phyloP scores from a whole-genome alignment of 116 monocot species.

The Posidonia oceanica region DNA sequence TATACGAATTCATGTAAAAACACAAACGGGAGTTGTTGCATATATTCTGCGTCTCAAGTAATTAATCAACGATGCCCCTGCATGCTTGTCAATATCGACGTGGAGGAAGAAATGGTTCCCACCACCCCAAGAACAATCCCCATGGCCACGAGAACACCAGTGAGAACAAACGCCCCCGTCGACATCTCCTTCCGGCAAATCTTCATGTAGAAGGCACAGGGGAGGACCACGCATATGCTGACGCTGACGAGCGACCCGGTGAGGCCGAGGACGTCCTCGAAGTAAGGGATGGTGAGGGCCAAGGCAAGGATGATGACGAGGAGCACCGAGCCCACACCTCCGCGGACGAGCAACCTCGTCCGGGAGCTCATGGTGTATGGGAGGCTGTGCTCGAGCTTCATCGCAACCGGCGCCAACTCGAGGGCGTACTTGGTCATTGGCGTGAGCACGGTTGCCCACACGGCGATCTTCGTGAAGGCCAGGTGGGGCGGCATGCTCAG shows the following conservation, averaged over 20 bases:
- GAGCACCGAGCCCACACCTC: constrained; percentile 35
- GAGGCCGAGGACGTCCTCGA: constrained; percentile 58
- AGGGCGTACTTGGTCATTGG: constrained; percentile 83
- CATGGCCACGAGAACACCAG: constrained; percentile 21
- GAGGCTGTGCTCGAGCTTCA: constrained; percentile 50
- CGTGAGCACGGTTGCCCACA: constrained; percentile 75
- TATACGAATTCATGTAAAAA: no score
- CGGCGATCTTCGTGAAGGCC: constrained; percentile 41
- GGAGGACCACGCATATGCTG: constrained; percentile 41
- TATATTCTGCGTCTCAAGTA: no score
- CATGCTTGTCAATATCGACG: constrained; percentile 37
- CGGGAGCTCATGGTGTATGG: constrained; percentile 28
- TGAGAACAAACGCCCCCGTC: constrained; percentile 16
- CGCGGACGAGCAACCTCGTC: constrained; percentile 27
- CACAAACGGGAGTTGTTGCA: no score
- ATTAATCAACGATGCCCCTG: constrained; percentile 13
- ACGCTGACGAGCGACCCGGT: constrained; percentile 69
- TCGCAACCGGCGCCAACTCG: constrained; percentile 71
- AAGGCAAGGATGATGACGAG: constrained; percentile 39
- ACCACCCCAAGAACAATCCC: constrained; percentile 33
- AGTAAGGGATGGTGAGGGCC: constrained; percentile 53
- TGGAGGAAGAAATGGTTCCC: constrained; percentile 57
- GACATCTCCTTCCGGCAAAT: constrained; percentile 37
- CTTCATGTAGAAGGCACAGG: constrained; percentile 70
- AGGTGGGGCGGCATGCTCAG: constrained; percentile 69